These are phyloP conservation scores for Chrysanthemum makinoi DNA, from an alignment of 129 eudicot genomes.

Conservation along the genomic window DNA sequence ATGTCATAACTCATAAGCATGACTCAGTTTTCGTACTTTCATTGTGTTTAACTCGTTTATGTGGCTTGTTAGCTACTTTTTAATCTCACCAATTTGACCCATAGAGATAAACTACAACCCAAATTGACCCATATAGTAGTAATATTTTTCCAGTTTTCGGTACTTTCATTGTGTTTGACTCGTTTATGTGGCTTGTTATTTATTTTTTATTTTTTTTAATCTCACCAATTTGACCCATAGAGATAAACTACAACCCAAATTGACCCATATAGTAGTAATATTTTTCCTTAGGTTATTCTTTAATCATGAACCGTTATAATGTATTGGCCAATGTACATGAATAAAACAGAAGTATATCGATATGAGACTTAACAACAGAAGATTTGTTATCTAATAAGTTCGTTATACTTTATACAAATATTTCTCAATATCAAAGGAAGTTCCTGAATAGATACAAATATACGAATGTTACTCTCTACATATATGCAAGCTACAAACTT, in stretches of 20 bases:
- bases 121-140: too few relatives aligned
- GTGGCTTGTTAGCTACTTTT: background rate
- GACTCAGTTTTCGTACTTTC: conserved; percentile 2
- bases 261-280: too few relatives aligned
- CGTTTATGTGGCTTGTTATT: background rate
- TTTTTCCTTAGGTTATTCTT: background rate
- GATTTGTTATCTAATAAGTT: conserved; percentile 4
- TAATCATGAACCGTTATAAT: background rate
- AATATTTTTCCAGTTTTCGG: conserved; percentile 6
- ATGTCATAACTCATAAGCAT: background rate
- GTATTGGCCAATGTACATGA: background rate
- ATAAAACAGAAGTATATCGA: conserved; percentile 6
- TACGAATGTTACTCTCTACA: conserved; percentile 19
- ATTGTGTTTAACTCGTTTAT: background rate
- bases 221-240: background rate
- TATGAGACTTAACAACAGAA: conserved; percentile 26
- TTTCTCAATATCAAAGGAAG: conserved; percentile 23
- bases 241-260: background rate
- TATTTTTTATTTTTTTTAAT: background rate
- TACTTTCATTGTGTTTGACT: background rate
- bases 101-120: background rate
- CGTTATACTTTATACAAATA: conserved; percentile 7
- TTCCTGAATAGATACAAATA: conserved; percentile 23
- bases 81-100: background rate
- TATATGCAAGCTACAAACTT: conserved; percentile 22